Base-by-base conservation (phyloP, 345 rosid species). In the Erysimum cheiranthoides region DNA sequence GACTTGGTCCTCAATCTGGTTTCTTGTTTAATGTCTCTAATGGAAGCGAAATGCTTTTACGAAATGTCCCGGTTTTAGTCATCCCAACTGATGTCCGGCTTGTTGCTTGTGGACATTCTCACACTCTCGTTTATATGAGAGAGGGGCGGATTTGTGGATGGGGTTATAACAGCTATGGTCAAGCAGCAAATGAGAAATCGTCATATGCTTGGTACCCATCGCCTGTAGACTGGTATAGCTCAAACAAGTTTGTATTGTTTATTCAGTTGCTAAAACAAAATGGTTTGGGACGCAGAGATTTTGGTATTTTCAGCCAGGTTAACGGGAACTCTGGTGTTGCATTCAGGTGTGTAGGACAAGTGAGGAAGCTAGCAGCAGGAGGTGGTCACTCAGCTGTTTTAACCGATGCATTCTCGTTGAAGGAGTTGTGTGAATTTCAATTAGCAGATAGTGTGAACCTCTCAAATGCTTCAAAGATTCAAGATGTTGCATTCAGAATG, bases 91-190 rank as follows among this genome's bases (percentile, higher is more conserved):
- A 82, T 34, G 93, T 93, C 61, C 82, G 77, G 82, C 97, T 83
- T 70, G 92, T 95, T 75, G 98, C 97, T 52, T 93, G 98, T 85
- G 99, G 99, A 62, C 96, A 92, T 81, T 90, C 87, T 54, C 98
- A 90, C 81, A 89, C 99, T 0, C 98, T 95, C 38, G 75, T 87
- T 71, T 84, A 77, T 72, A 71, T 83, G 84, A 86, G 57, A 73
- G 99, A 95, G 75, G 98, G 96, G 64, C 82, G 85, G 69, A 93
- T 92, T 43, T 86, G 87, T 42, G 99, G 98, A 61, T 95, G 99
- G 99, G 98, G 98, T 75, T 95, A 95, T 80, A 95, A 95, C 70
- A 82, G 91, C 77, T 93, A 95, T 71, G 99, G 99, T 27, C 98
- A 95, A 86, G 99, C 94, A 43, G 94, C 98, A 28, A 95, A 89